Base-by-base conservation (phyloP, 2,329 filamentous ascomycete genomes). In the Neoscytalidium dimidiatum region DNA sequence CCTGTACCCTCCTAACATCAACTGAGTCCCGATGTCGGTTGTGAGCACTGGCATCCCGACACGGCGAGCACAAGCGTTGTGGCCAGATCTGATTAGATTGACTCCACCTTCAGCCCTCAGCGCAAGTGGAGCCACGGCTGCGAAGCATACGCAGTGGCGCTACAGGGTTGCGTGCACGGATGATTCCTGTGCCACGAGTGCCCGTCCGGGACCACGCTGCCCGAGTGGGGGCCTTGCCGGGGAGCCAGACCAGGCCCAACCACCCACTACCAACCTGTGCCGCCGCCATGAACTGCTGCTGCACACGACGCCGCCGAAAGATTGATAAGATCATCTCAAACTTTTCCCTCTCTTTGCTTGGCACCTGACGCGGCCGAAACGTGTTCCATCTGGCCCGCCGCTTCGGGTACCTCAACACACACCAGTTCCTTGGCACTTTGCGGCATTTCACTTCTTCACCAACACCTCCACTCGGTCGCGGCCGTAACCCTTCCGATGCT, bases 341-440 rank as follows among this genome's bases (percentile, higher is more conserved):
- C 14, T n/a, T 21, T 21, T 21, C 8, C 33, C 14, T 9, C 17
- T 33, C 14, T 4, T 8, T 5, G 31, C 51, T 38, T 35, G 29
- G 51, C 51, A 4, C 33, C n/a, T 56, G 31, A 56, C 51, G 51
- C 31, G 51, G 51, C 51, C 31, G n/a, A 38, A 23, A 56, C 51
- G 5, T 35, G 17, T 14, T 35, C 31, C 31, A 26, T 13, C 31
- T 26, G 9, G 4, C 1, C 13, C 4, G 49, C n/a, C n/a, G n/a
- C 3, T 4, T 13, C 9, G 14, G 49, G 4, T 21, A 4, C n/a
- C n/a, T 38, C 31, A 29, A 35, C 9, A 19, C 51, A n/a, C n/a
- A n/a, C n/a, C n/a, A n/a, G n/a, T n/a, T n/a, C 11, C n/a, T 38
- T 13, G 11, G 21, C 51, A 38, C 29, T 56, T 46, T 35, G n/a